Conservation (phyloP, 2,329 filamentous ascomycete genomes). For the Dactylonectria estremocensis region DNA sequence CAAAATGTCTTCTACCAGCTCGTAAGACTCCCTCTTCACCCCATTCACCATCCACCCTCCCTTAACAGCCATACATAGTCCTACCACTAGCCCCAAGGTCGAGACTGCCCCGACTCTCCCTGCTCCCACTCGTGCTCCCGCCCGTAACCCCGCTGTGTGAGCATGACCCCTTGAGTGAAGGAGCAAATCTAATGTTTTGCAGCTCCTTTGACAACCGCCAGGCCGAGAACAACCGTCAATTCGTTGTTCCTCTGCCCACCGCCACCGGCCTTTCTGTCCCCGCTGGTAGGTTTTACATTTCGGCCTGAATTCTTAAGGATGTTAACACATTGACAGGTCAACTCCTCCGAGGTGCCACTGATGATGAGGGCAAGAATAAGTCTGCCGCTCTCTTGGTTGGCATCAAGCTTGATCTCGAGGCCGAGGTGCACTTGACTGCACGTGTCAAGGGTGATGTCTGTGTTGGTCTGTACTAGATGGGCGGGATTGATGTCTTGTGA, state of each 20-base stretch:
- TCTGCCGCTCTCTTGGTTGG: constrained; percentile 71
- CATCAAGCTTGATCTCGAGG: constrained; percentile 75
- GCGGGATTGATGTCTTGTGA: not conserved
- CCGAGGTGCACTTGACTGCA: constrained; percentile 74
- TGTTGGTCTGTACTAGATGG: constrained; percentile 54
- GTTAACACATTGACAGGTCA: constrained; percentile 56
- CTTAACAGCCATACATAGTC: constrained; percentile 1
- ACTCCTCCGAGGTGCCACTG: constrained; percentile 70
- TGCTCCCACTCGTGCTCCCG: constrained; percentile 32
- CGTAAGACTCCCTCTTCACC: constrained; percentile 38
- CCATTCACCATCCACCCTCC: not conserved
- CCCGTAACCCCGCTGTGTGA: not conserved
- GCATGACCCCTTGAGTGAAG: not conserved
- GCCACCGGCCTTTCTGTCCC: constrained; percentile 55
- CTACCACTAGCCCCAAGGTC: constrained; percentile 24
- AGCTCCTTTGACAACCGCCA: constrained; percentile 27
- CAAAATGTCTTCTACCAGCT: constrained; percentile 47
- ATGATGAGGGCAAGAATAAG: constrained; percentile 71
- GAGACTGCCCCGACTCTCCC: constrained; percentile 18
- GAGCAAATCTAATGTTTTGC: not conserved
- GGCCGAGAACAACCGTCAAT: constrained; percentile 46
- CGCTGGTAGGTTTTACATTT: constrained; percentile 38
- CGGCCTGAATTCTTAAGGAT: not conserved
- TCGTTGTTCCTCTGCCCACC: constrained; percentile 49
- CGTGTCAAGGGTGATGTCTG: constrained; percentile 73